Evolutionary conservation across 352 stramenopile species (phyloP).

Genomic region (Phytophthora melonis): DNA sequence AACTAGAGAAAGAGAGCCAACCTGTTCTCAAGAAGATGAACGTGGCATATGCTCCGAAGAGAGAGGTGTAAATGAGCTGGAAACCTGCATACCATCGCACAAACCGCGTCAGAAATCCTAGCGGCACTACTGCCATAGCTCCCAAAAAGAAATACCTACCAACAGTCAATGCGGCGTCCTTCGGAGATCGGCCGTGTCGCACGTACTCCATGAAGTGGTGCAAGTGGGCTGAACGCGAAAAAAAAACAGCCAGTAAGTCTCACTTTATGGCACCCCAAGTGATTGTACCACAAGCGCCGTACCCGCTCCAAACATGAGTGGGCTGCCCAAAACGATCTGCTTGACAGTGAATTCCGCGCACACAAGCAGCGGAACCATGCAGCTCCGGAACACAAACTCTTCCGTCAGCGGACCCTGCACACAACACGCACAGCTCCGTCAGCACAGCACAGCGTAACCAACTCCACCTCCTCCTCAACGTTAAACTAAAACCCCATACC

Average conservation of each 20-base stretch:
- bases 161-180: conserved; percentile 82
- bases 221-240: conserved; percentile 70
- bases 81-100: conserved; percentile 59
- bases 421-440: background rate
- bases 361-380: conserved; percentile 92
- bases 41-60: conserved; percentile 96
- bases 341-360: conserved; percentile 79
- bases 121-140: background rate
- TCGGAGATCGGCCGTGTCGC: conserved; percentile 68
- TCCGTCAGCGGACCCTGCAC: conserved; percentile 92
- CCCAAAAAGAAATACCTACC: conserved; percentile 36
- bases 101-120: conserved; percentile 7
- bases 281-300: conserved; percentile 30
- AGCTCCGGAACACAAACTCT: conserved; percentile 97
- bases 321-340: conserved; percentile 88
- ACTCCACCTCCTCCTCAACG: background rate
- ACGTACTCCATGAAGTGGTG: conserved; percentile 90
- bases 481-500: conserved; percentile 40
- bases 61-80: conserved; percentile 96
- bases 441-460: conserved; percentile 13
- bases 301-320: conserved; percentile 96
- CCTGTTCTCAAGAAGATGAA: conserved; percentile 94
- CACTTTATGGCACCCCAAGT: background rate
- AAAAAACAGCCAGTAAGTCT: background rate
- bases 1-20: conserved; percentile 16